Evolutionary conservation across 1,284 basidiomycete species (phyloP), one percentile per base, ranked within the genome.

Genomic region (Sporisorium reilianum): DNA sequence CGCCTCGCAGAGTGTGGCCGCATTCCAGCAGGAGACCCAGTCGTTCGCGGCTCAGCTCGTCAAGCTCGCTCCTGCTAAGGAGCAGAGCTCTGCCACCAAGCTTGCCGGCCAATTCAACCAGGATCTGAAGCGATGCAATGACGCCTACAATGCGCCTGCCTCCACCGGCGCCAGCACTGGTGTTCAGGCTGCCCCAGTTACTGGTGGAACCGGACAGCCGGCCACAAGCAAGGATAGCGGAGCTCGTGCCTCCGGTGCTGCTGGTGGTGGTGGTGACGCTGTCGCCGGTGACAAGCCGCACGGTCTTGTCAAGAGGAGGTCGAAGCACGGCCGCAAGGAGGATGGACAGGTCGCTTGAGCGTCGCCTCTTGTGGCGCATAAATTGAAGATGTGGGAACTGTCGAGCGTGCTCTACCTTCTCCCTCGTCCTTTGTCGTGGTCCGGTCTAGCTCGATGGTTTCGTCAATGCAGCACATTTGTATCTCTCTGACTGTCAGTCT

Each of bases 41-140:
- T 8, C 41, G 0, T 50, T 66, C 12, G 45, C 57, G 16, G 42
- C 14, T 5, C 46, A 55, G 20, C 45, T 65, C 14, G 46, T 65
- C 52, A 50, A 55, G 41, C 14, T 58, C 16, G 55, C 63, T 8
- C 56, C 63, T 5, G 32, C 32, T 23, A 6, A 55, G 3, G 44
- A 64, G 55, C 41, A 50, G 30, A n/a, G 10, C 3, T 52, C 52
- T 14, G 64, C 41, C 8, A 8, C 7, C 32, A 45, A 14, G 18
- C 48, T 65, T 2, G 56, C 53, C n/a, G 40, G 14, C 3, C 44
- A 25, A 4, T 66, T 60, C 57, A 56, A 52, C n/a, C 9, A 16
- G 1, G 64, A 60, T 4, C 55, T 66, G 2, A 18, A 20, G 3
- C 6, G 26, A 16, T 64, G 55, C 22, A 44, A 56, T 14, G 41